Conservation (phyloP, 352 stramenopile species). For the Phytophthora meadii region DNA sequence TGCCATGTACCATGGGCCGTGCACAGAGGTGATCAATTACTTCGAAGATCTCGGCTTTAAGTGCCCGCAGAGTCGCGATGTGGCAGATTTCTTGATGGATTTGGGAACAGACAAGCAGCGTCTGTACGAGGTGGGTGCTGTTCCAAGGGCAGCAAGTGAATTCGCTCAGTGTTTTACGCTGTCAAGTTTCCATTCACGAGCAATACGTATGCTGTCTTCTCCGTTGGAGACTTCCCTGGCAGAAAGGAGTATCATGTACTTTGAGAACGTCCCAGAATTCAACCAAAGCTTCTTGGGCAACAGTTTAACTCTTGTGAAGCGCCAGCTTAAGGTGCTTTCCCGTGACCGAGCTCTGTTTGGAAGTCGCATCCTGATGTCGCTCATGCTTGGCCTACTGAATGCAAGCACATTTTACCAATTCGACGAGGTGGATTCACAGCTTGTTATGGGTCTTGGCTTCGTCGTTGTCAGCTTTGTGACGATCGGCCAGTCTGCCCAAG, state of each 20-base stretch:
- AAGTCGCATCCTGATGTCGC: conserved; percentile 52
- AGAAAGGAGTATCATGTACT: neutral
- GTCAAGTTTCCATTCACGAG: neutral
- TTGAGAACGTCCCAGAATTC: neutral
- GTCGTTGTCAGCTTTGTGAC: conserved; percentile 82
- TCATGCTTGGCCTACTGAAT: conserved; percentile 65
- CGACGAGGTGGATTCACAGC: conserved; percentile 48
- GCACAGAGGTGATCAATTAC: neutral
- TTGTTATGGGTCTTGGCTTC: conserved; percentile 86
- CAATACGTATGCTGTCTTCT: neutral
- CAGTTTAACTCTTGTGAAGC: neutral
- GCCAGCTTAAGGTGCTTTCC: conserved; percentile 3
- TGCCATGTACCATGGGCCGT: conserved; percentile 27
- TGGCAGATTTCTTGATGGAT: conserved; percentile 26
- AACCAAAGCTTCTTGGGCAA: conserved; percentile 4
- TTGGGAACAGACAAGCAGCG: conserved; percentile 19
- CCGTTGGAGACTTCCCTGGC: neutral
- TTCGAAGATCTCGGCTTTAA: conserved; percentile 44
- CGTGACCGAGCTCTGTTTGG: neutral
- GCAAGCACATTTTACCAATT: conserved; percentile 67
- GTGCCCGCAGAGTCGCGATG: conserved; percentile 19
- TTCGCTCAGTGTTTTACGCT: neutral
- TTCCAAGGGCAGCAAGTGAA: neutral
- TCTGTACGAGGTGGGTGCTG: conserved; percentile 1
- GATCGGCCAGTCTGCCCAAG: conserved; percentile 75